Percentiles rank a stretch among this genome's conserved stretches.
These are phyloP conservation scores for Schwanniomyces vanrijiae DNA, from an alignment of 805 yeast species.

Conservation along the genomic window DNA sequence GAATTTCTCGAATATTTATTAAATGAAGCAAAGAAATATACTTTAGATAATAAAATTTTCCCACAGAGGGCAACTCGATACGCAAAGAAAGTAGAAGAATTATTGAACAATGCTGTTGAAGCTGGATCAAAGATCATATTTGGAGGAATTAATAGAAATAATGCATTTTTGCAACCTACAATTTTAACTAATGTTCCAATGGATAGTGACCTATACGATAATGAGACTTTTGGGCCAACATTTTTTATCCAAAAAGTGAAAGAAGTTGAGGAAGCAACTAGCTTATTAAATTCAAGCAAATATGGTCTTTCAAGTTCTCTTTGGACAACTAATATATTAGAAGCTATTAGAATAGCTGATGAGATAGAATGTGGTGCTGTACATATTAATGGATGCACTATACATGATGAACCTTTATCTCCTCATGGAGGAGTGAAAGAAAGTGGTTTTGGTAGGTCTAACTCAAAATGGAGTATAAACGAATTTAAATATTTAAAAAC, in stretches of 20 bases:
- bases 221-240: conserved; percentile 39
- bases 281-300: conserved; percentile 13
- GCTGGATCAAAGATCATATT: conserved; percentile 24
- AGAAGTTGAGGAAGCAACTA: conserved; percentile 9
- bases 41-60: not conserved
- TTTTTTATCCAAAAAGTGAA: conserved; percentile 19
- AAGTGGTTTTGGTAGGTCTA: conserved; percentile 3
- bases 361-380: conserved; percentile 29
- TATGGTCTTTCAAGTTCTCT: conserved; percentile 34
- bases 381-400: conserved; percentile 21
- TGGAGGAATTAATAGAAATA: conserved; percentile 6
- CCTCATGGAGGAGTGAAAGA: conserved; percentile 4
- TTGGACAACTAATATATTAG: conserved; percentile 27
- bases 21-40: conserved; percentile 6
- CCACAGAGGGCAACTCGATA: conserved; percentile 23
- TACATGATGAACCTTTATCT: conserved; percentile 17
- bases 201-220: conserved; percentile 17
- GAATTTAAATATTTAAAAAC: conserved; percentile 3
- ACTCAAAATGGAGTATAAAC: not conserved
- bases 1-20: conserved; percentile 14
- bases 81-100: conserved; percentile 12
- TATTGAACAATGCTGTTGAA: conserved; percentile 26
- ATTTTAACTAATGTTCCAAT: conserved; percentile 22
- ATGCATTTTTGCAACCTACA: conserved; percentile 15
- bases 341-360: conserved; percentile 25